Evolutionary conservation across 768 basidiomycete species (phyloP).

Genomic region (Agaricus subrufescens): DNA sequence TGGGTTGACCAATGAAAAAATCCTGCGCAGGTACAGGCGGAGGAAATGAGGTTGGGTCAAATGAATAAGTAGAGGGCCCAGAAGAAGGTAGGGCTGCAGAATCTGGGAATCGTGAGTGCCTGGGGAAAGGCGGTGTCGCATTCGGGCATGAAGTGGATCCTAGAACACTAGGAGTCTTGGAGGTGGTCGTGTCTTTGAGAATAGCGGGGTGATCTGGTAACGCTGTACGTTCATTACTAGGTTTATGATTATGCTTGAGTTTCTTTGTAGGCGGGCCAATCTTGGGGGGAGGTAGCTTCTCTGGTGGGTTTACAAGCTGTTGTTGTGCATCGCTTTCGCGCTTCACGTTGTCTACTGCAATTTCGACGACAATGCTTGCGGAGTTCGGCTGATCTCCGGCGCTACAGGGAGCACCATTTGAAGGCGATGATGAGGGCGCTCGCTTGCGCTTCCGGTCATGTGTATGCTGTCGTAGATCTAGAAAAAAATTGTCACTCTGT

Average conservation of each 20-base stretch:
- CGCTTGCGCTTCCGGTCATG: constrained; percentile 20
- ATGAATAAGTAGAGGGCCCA: background rate
- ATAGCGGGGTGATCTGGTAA: background rate
- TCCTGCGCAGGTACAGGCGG: background rate
- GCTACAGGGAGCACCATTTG: constrained; percentile 8
- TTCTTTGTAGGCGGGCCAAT: background rate
- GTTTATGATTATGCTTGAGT: background rate
- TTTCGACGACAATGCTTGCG: background rate
- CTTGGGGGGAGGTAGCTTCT: background rate
- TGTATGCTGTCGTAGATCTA: constrained; percentile 5
- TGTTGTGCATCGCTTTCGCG: background rate
- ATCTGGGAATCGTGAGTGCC: background rate
- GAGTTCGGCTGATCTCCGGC: constrained; percentile 11
- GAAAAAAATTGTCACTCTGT: background rate
- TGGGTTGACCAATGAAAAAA: background rate
- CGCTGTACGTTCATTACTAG: background rate
- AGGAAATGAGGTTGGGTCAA: background rate
- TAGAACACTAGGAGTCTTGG: background rate
- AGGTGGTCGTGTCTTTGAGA: background rate
- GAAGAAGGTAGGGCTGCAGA: background rate
- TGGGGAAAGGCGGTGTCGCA: background rate
- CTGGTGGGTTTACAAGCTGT: background rate
- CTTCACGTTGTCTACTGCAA: background rate
- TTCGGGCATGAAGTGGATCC: background rate
- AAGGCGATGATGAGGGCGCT: constrained; percentile 12